A percentile compares a stretch with the other conserved stretches of the same genome.
phyloP scores from a whole-genome alignment of 1,284 basidiomycete genomes.

The Heterobasidion parviporum region DNA sequence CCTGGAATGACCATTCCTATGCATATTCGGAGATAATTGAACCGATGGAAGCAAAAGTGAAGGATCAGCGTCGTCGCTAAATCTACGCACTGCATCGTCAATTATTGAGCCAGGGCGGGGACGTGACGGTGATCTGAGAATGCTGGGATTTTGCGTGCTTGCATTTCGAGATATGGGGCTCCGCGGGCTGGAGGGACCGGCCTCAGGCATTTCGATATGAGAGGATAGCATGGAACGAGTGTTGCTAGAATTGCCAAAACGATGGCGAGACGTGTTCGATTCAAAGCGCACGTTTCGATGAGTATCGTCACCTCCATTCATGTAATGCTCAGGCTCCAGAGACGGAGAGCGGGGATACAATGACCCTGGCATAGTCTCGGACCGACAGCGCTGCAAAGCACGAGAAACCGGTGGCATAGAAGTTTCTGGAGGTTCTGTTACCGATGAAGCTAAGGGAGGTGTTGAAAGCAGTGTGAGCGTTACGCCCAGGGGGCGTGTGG shows the following conservation, averaged over 20 bases:
- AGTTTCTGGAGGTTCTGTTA: background rate
- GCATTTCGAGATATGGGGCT: background rate
- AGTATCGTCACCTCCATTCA: slow-evolving; percentile 11
- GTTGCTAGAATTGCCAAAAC: background rate
- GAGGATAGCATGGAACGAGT: background rate
- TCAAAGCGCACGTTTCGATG: slow-evolving; percentile 32
- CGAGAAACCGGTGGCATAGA: slow-evolving; percentile 6
- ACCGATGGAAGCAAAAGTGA: background rate
- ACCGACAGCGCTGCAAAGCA: slow-evolving; percentile 27
- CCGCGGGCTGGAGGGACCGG: slow-evolving; percentile 8
- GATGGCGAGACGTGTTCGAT: background rate
- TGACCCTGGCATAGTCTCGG: slow-evolving; percentile 69
- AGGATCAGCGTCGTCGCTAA: slow-evolving; percentile 2
- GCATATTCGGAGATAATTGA: background rate
- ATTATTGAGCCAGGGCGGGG: slow-evolving; percentile 2
- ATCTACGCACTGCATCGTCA: slow-evolving; percentile 1
- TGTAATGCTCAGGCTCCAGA: slow-evolving; percentile 35
- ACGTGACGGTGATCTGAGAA: background rate
- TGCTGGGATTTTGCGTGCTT: background rate
- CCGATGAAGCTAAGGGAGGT: background rate
- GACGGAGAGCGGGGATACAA: slow-evolving; percentile 66
- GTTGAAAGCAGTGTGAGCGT: too few relatives aligned
- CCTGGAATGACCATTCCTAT: slow-evolving; percentile 2
- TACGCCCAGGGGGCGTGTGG: background rate
- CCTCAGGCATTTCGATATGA: slow-evolving; percentile 1